Percentiles rank a stretch among this genome's conserved stretches.
Conservation (phyloP, 2,329 filamentous ascomycete genomes). For the Rosellinia necatrix region DNA sequence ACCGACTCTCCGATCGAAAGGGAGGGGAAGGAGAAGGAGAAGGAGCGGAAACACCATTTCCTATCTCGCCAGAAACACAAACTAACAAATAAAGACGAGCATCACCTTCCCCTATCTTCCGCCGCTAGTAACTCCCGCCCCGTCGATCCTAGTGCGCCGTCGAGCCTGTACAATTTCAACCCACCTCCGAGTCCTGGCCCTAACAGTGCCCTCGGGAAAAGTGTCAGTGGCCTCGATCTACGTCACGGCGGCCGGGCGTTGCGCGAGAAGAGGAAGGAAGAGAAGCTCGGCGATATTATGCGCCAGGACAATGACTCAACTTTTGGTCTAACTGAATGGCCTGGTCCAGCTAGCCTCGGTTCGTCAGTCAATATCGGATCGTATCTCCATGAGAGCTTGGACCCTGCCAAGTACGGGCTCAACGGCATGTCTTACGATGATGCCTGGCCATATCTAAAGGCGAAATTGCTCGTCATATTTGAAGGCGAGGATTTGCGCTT, state of each 20-base stretch:
- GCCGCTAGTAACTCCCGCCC: constrained; percentile 77
- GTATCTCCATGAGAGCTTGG: constrained; percentile 55
- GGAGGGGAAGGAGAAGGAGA: constrained; percentile 64
- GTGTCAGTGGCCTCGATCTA: constrained; percentile 78
- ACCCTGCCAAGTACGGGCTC: constrained; percentile 64
- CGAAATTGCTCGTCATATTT: constrained; percentile 76
- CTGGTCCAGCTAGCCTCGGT: constrained; percentile 57
- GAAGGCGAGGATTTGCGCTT: constrained; percentile 78
- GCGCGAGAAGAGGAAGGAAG: constrained; percentile 80
- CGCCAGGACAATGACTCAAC: constrained; percentile 58
- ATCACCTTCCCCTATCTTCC: constrained; percentile 73
- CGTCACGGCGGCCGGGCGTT: constrained; percentile 76
- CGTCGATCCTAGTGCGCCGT: constrained; percentile 74
- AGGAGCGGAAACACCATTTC: constrained; percentile 81
- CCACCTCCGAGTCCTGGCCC: constrained; percentile 73
- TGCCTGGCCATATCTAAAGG: constrained; percentile 80
- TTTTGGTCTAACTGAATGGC: constrained; percentile 53
- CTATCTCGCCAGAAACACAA: constrained; percentile 80
- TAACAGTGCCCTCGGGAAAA: constrained; percentile 73
- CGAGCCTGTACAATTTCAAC: constrained; percentile 79
- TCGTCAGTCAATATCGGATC: constrained; percentile 47
- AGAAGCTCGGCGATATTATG: constrained; percentile 54
- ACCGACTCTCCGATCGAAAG: constrained; percentile 53
- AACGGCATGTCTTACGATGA: constrained; percentile 76
- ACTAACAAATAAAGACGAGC: constrained; percentile 72